Conservation (phyloP, 148 eudicot species). For the Camellia japonica region DNA sequence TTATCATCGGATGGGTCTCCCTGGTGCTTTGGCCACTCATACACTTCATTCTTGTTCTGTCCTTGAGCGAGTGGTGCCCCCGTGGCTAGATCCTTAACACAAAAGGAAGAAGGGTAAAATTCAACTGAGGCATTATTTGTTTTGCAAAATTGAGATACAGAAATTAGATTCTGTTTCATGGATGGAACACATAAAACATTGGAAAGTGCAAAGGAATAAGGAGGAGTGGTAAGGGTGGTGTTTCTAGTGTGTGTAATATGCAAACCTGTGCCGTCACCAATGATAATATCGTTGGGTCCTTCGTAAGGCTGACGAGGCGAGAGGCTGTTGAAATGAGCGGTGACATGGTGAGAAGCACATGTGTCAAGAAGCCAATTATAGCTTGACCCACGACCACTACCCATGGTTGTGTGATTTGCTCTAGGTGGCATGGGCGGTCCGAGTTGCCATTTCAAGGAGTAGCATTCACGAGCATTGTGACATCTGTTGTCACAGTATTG, state of each 20-base stretch:
- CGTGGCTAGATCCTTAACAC: too few species aligned
- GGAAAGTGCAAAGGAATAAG: not conserved
- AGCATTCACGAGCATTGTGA: conserved; percentile 1
- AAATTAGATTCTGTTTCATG: not conserved
- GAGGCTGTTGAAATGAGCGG: not conserved
- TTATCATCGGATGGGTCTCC: not conserved
- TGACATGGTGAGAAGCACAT: not conserved
- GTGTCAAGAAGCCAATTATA: not conserved
- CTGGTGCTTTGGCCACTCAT: not conserved
- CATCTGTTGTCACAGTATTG: conserved; percentile 6
- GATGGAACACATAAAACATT: not conserved
- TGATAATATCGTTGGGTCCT: not conserved
- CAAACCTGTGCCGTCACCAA: not conserved
- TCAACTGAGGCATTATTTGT: not conserved
- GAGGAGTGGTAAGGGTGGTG: not conserved
- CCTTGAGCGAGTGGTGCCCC: too few species aligned
- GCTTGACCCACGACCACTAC: too few species aligned
- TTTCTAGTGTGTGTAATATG: not conserved
- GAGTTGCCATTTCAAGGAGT: not conserved
- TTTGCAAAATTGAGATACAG: not conserved
- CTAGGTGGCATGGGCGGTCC: too few species aligned
- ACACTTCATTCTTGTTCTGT: too few species aligned
- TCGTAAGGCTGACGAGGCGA: not conserved
- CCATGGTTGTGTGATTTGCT: too few species aligned
- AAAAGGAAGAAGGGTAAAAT: not conserved